These are phyloP conservation scores for Botrytis deweyae DNA, from an alignment of 2,329 filamentous ascomycete genomes.

Conservation along the genomic window DNA sequence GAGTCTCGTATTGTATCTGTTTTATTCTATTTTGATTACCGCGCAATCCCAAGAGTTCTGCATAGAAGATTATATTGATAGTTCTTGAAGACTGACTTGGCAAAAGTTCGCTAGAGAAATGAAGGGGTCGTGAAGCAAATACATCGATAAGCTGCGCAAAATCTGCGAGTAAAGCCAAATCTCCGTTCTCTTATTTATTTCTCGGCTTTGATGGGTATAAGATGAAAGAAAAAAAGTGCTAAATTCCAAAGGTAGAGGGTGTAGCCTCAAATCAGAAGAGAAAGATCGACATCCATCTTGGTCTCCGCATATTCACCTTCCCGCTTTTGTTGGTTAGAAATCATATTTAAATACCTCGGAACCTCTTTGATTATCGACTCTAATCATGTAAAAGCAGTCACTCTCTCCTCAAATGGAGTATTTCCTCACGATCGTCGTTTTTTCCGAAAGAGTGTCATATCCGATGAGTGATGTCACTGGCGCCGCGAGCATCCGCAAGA, in stretches of 20 bases:
- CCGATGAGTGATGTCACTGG: background rate
- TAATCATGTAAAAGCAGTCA: background rate
- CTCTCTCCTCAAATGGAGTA: too few relatives aligned
- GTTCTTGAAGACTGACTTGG: background rate
- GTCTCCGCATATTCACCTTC: background rate
- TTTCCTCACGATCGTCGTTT: background rate
- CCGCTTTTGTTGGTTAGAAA: background rate
- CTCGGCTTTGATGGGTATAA: background rate
- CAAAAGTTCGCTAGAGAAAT: background rate
- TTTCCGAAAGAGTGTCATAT: background rate
- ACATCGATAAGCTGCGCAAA: background rate
- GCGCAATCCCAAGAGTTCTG: background rate
- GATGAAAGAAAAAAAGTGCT: background rate
- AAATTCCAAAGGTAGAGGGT: background rate
- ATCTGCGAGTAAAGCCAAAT: background rate
- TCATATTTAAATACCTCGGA: background rate
- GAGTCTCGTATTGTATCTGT: background rate
- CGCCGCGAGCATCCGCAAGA: background rate
- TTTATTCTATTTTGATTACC: background rate
- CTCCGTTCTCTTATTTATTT: background rate
- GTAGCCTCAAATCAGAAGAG: background rate
- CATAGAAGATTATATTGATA: background rate
- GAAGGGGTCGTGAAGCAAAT: background rate
- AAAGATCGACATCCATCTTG: background rate
- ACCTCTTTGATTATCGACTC: background rate